A percentile compares a stretch with the other conserved stretches of the same genome.
Conservation (phyloP, 305 asterid genomes). For the Rubia tinctorum region DNA sequence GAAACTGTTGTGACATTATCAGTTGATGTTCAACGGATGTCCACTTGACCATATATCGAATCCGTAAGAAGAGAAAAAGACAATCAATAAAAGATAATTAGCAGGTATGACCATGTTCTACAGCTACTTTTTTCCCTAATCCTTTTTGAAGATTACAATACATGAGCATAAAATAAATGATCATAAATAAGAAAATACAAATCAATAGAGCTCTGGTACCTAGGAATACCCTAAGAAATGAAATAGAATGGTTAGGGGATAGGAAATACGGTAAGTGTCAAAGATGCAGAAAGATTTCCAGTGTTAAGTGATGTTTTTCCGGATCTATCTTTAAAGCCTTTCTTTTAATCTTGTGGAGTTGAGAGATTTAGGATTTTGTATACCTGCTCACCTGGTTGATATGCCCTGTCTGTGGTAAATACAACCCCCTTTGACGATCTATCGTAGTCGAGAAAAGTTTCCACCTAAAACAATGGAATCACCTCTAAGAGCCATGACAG, state of each 20-base stretch:
- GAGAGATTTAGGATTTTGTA: slow-evolving; percentile 21
- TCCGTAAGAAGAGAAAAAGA: too few species aligned
- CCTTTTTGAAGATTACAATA: slow-evolving; percentile 1
- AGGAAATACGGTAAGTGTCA: not conserved
- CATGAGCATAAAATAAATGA: not conserved
- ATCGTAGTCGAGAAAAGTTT: slow-evolving; percentile 89
- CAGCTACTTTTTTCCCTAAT: not conserved
- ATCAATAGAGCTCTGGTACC: not conserved
- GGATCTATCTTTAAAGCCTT: not conserved
- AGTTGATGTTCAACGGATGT: too few species aligned
- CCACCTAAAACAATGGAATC: slow-evolving; percentile 50
- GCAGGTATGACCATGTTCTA: not conserved
- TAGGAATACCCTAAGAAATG: not conserved
- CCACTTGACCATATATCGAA: too few species aligned
- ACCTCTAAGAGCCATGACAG: slow-evolving; percentile 18
- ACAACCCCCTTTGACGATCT: slow-evolving; percentile 87
- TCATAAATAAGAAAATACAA: too few species aligned
- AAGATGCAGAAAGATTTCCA: not conserved
- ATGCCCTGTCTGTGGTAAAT: slow-evolving; percentile 84
- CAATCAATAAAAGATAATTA: too few species aligned
- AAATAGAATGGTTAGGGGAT: not conserved
- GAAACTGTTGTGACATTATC: too few species aligned
- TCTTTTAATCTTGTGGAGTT: not conserved
- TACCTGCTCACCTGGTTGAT: slow-evolving; percentile 99
- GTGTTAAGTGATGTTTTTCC: not conserved